These are phyloP conservation scores for Lasiodiplodia sp. DNA, from an alignment of 2,329 filamentous ascomycete genomes.

Conservation along the genomic window DNA sequence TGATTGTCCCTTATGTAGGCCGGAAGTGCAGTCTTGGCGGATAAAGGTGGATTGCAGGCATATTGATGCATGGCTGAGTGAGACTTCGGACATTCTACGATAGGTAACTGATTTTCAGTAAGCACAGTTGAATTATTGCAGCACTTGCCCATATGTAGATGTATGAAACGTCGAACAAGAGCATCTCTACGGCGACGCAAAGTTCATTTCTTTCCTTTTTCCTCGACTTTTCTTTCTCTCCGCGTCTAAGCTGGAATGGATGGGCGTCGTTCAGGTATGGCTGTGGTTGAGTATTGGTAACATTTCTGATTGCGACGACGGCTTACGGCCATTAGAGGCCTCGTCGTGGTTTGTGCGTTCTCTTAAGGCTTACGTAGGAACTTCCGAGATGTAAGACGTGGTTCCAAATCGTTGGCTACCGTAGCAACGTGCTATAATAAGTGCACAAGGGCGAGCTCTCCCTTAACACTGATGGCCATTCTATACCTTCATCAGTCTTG, in stretches of 20 bases:
- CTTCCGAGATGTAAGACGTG: background rate
- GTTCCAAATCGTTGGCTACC: background rate
- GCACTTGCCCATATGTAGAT: background rate
- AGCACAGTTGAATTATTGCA: background rate
- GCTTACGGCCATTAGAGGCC: background rate
- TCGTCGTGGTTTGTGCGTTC: background rate
- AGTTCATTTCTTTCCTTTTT: background rate
- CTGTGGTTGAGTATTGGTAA: background rate
- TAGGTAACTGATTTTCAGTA: background rate
- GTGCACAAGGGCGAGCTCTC: background rate
- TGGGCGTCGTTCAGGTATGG: background rate
- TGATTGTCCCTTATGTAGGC: background rate
- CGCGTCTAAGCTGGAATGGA: background rate
- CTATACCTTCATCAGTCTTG: background rate
- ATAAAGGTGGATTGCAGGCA: background rate
- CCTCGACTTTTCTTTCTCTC: background rate
- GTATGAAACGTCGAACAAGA: background rate
- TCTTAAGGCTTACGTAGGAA: background rate
- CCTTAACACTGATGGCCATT: background rate
- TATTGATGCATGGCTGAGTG: background rate
- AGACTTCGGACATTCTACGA: background rate
- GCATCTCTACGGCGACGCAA: background rate
- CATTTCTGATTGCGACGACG: background rate
- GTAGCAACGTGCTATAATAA: background rate
- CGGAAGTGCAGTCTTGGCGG: background rate